A percentile compares a stretch with the other conserved stretches of the same genome.
Conservation (phyloP, 306 rosid genomes). For the Vigna nakashimae region DNA sequence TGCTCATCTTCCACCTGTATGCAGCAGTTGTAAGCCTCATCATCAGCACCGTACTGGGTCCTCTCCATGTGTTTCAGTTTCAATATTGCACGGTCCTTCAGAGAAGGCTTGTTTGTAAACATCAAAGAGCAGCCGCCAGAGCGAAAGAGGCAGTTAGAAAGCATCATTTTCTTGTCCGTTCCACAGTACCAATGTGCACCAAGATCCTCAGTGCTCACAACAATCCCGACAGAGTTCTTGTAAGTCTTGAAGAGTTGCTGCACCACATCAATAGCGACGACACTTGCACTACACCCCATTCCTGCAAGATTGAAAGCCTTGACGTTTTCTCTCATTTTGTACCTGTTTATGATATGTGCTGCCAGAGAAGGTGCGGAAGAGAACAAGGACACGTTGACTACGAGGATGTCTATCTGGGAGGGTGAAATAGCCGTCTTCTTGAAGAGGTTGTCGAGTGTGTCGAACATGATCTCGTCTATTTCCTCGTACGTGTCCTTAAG, state of each 20-base stretch:
- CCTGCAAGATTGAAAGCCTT: slow-evolving; percentile 79
- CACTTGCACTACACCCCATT: slow-evolving; percentile 92
- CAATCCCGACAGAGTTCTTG: slow-evolving; percentile 57
- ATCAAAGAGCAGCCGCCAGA: slow-evolving; percentile 56
- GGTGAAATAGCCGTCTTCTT: slow-evolving; percentile 58
- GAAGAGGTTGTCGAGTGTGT: slow-evolving; percentile 75
- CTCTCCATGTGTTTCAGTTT: slow-evolving; percentile 67
- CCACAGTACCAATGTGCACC: slow-evolving; percentile 85
- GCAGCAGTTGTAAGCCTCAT: slow-evolving; percentile 82
- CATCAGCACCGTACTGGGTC: slow-evolving; percentile 71
- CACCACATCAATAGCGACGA: slow-evolving; percentile 73
- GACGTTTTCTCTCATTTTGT: slow-evolving; percentile 79
- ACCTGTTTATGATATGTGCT: slow-evolving; percentile 68
- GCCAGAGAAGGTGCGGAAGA: slow-evolving; percentile 79
- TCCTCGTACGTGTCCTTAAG: slow-evolving; percentile 57
- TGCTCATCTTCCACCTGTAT: slow-evolving; percentile 72
- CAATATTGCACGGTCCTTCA: slow-evolving; percentile 7
- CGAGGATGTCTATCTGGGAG: slow-evolving; percentile 67
- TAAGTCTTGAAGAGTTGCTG: slow-evolving; percentile 65
- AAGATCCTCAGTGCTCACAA: slow-evolving; percentile 82
- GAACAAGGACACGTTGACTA: slow-evolving; percentile 84
- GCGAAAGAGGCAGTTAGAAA: slow-evolving; percentile 81
- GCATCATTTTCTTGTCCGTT: slow-evolving; percentile 72
- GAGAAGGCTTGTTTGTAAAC: slow-evolving; percentile 58
- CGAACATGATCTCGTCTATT: slow-evolving; percentile 73